Conservation (phyloP, 1,284 basidiomycete genomes). For the Cutaneotrichosporon sp. region DNA sequence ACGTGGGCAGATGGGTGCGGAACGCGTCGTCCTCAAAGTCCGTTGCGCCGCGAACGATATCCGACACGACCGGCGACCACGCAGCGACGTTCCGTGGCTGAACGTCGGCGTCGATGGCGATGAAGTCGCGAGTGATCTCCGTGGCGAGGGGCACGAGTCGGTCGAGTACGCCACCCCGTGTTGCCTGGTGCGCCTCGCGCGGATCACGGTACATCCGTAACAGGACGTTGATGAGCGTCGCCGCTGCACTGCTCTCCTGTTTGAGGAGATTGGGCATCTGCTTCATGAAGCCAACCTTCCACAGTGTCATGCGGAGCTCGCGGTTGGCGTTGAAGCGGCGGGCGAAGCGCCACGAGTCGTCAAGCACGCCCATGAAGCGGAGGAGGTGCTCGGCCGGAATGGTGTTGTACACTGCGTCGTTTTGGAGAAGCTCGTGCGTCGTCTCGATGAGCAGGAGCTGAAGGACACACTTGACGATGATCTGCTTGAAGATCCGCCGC, state of each 20-base stretch:
- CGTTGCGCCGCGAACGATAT: conserved; percentile 85
- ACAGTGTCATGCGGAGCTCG: conserved; percentile 89
- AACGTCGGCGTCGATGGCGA: conserved; percentile 79
- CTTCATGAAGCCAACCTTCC: conserved; percentile 99
- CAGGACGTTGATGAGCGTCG: conserved; percentile 88
- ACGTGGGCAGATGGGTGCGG: conserved; percentile 69
- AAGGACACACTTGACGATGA: conserved; percentile 99
- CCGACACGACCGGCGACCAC: conserved; percentile 95
- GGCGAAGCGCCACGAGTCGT: conserved; percentile 96
- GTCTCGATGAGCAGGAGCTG: conserved; percentile 97
- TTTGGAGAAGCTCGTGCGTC: conserved; percentile 90
- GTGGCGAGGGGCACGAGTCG: conserved; percentile 89
- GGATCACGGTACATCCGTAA: conserved; percentile 90
- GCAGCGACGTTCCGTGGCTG: conserved; percentile 94
- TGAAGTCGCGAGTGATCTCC: conserved; percentile 85
- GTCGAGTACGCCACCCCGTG: conserved; percentile 76
- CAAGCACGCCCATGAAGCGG: conserved; percentile 86
- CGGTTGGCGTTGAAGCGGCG: conserved; percentile 98
- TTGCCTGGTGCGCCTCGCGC: conserved; percentile 75
- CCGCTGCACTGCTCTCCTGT: conserved; percentile 95
- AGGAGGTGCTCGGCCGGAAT: conserved; percentile 93
- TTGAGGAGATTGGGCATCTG: conserved; percentile 96
- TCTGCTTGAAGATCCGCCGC: conserved; percentile 92
- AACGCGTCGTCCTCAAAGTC: conserved; percentile 89
- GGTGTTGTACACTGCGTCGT: conserved; percentile 83